A percentile compares a stretch with the other conserved stretches of the same genome.
Evolutionary conservation across 371 early-diverging fungal genomes (phyloP).

Genomic region (Smittium mucronatum): DNA sequence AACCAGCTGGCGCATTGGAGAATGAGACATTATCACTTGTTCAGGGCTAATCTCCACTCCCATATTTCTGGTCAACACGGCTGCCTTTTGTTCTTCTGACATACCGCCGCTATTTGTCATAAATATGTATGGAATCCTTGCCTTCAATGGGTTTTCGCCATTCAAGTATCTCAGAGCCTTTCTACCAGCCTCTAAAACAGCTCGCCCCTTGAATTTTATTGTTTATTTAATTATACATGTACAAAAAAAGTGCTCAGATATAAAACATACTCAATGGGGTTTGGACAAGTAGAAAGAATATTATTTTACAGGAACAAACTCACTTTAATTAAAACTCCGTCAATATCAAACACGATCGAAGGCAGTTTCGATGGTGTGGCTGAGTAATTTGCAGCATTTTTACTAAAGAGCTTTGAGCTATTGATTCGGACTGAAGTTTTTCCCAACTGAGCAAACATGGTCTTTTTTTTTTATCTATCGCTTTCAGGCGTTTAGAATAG

Average conservation of each 20-base stretch:
- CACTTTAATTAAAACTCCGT: constrained; percentile 66
- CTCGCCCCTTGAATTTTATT: no score
- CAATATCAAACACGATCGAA: constrained; percentile 60
- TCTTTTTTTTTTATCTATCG: no score
- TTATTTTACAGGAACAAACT: no score
- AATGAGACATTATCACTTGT: constrained; percentile 72
- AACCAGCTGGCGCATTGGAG: constrained; percentile 62
- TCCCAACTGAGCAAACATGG: no score
- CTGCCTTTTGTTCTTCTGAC: constrained; percentile 57
- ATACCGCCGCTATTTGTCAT: constrained; percentile 84
- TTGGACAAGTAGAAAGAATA: no score
- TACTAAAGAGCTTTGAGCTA: no score
- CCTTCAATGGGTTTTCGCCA: constrained; percentile 41
- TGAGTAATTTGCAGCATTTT: neutral
- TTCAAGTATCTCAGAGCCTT: constrained; percentile 44
- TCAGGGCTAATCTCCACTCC: constrained; percentile 45
- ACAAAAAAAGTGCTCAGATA: no score
- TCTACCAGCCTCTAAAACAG: constrained; percentile 35
- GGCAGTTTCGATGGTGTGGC: neutral
- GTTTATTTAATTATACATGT: no score
- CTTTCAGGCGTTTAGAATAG: no score
- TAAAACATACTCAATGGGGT: no score
- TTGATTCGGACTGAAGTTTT: no score
- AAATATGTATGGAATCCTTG: constrained; percentile 55
- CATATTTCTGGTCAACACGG: constrained; percentile 46